These are phyloP conservation scores for Terfezia claveryi DNA, from an alignment of 495 filamentous ascomycete genomes.

Conservation along the genomic window DNA sequence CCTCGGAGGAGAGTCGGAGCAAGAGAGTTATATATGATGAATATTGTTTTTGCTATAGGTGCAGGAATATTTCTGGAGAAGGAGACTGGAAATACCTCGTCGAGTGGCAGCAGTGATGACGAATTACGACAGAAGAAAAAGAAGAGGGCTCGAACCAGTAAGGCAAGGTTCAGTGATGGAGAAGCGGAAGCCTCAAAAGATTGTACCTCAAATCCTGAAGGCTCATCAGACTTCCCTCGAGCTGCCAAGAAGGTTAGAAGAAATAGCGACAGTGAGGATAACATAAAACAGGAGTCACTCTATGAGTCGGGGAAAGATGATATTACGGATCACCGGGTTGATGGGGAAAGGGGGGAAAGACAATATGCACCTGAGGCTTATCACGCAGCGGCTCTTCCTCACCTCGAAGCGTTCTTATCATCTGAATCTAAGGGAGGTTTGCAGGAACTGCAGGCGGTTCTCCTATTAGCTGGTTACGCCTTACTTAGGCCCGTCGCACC, in stretches of 20 bases:
- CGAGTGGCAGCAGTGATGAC: constrained; percentile 11
- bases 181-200: constrained; percentile 12
- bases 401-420: constrained; percentile 61
- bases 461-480: constrained; percentile 78
- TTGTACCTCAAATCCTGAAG: not conserved
- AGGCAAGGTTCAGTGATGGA: constrained; percentile 10
- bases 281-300: not conserved
- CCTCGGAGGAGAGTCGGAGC: constrained; percentile 29
- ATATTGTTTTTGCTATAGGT: constrained; percentile 96
- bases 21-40: constrained; percentile 72
- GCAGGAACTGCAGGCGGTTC: constrained; percentile 79
- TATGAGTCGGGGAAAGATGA: constrained; percentile 3
- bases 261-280: not conserved
- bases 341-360: constrained; percentile 20
- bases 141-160: not conserved
- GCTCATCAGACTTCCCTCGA: not conserved
- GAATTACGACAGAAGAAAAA: not conserved
- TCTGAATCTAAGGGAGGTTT: constrained; percentile 57
- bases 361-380: constrained; percentile 87
- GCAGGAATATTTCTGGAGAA: constrained; percentile 68
- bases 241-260: not conserved
- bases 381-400: constrained; percentile 78
- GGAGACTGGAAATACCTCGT: not conserved
- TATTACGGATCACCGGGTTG: constrained; percentile 19
- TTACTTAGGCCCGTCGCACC: constrained; percentile 76